Evolutionary conservation across 495 filamentous ascomycete species (phyloP).

Genomic region (Aspergillus funiculosus): DNA sequence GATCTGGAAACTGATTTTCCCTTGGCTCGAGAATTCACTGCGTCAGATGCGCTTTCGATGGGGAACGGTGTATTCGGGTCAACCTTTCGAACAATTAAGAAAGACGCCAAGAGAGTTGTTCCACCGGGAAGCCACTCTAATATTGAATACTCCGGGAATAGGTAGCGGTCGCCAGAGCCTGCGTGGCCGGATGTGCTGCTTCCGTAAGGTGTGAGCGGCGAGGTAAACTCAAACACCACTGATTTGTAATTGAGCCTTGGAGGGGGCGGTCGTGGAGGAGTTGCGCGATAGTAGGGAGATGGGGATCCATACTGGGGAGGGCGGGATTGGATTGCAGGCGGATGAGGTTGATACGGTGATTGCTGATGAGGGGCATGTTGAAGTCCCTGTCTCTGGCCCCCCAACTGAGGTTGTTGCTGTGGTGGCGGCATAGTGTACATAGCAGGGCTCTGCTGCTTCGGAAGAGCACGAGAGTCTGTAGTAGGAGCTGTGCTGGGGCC

Average conservation of each 20-base stretch:
- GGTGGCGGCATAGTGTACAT: conserved; percentile 17
- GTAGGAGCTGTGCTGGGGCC: conserved; percentile 21
- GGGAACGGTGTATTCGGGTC: conserved; percentile 41
- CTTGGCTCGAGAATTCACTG: conserved; percentile 23
- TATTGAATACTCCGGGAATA: conserved; percentile 83
- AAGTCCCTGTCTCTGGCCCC: conserved; percentile 26
- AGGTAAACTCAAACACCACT: conserved; percentile 76
- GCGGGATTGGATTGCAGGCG: conserved; percentile 37
- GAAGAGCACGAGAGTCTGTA: conserved; percentile 6
- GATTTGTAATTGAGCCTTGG: conserved; percentile 57
- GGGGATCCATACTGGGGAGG: conserved; percentile 34
- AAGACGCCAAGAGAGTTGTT: conserved; percentile 47
- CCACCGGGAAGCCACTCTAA: conserved; percentile 59
- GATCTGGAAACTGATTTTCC: conserved; percentile 32
- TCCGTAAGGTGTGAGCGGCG: conserved; percentile 44
- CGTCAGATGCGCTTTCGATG: conserved; percentile 29
- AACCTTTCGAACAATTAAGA: conserved; percentile 46
- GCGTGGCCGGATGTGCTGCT: conserved; percentile 54
- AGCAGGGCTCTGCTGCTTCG: conserved; percentile 23
- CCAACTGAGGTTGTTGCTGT: conserved; percentile 20
- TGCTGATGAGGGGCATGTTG: conserved; percentile 30
- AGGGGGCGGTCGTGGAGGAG: conserved; percentile 22
- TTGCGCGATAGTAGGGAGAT: conserved; percentile 33
- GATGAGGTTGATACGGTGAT: conserved; percentile 28
- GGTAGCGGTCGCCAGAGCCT: conserved; percentile 73